A percentile compares a stretch with the other conserved stretches of the same genome.
phyloP scores from a whole-genome alignment of 306 rosid genomes.

The Dryas drummondii region DNA sequence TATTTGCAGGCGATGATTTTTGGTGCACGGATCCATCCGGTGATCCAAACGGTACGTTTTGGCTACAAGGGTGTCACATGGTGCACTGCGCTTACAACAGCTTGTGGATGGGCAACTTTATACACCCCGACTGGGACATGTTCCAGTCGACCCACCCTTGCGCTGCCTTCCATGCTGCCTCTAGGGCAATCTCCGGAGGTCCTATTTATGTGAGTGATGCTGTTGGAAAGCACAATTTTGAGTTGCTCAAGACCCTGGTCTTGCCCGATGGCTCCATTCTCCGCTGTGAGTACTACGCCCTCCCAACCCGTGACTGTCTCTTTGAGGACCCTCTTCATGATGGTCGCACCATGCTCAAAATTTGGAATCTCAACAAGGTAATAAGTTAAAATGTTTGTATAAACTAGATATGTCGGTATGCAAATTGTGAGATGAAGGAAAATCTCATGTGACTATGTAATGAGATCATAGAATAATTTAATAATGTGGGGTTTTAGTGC shows the following conservation, averaged over 20 bases:
- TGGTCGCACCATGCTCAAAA: slow-evolving; percentile 90
- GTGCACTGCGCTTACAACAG: slow-evolving; percentile 95
- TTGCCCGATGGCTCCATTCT: slow-evolving; percentile 87
- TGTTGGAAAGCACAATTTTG: slow-evolving; percentile 82
- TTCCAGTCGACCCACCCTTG: slow-evolving; percentile 95
- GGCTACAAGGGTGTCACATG: slow-evolving; percentile 99
- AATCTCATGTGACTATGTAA: too few relatives aligned
- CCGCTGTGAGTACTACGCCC: slow-evolving; percentile 78
- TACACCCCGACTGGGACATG: slow-evolving; percentile 99
- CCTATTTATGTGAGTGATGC: slow-evolving; percentile 84
- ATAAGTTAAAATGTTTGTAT: neutral
- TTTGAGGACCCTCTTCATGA: slow-evolving; percentile 88
- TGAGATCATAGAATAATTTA: too few relatives aligned
- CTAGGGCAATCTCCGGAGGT: slow-evolving; percentile 93
- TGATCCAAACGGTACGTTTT: slow-evolving; percentile 87
- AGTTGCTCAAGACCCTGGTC: slow-evolving; percentile 58
- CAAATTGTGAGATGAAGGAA: too few relatives aligned
- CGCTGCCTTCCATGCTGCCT: slow-evolving; percentile 90
- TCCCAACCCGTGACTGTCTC: slow-evolving; percentile 81
- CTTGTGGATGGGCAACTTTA: slow-evolving; percentile 96
- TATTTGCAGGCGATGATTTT: slow-evolving; percentile 73
- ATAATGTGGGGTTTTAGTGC: too few relatives aligned
- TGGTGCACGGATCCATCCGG: slow-evolving; percentile 95
- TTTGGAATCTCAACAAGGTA: slow-evolving; percentile 94
- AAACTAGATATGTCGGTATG: neutral